These are phyloP conservation scores for Luffa aegyptiaca DNA, from an alignment of 306 rosid species.

Conservation along the genomic window DNA sequence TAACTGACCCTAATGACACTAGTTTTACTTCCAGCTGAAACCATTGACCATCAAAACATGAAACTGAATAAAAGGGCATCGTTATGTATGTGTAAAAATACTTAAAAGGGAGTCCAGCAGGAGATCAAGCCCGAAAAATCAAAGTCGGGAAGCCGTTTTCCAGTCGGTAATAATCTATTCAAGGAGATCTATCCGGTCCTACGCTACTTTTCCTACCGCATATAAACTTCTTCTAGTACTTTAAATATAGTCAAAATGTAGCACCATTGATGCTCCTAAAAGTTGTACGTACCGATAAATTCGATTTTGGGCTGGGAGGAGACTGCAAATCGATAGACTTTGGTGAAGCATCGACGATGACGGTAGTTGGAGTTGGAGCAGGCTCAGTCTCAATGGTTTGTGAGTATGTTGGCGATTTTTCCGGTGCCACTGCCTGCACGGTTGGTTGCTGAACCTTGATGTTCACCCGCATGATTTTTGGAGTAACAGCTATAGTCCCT, in stretches of 20 bases:
- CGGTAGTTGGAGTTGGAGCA: conserved; percentile 17
- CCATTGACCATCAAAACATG: neutral
- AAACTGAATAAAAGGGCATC: neutral
- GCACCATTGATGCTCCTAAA: neutral
- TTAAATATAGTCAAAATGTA: neutral
- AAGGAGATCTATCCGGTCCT: neutral
- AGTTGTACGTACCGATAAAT: conserved; percentile 36
- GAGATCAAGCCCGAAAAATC: neutral
- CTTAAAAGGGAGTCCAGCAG: neutral
- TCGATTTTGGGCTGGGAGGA: conserved; percentile 49
- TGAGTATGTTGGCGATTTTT: conserved; percentile 27
- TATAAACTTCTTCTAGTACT: neutral
- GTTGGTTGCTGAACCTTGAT: conserved; percentile 42
- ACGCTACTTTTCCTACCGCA: neutral
- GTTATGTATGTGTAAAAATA: neutral
- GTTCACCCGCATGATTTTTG: conserved; percentile 28
- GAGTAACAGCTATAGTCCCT: conserved; percentile 27
- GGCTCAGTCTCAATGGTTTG: conserved; percentile 32
- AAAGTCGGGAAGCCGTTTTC: neutral
- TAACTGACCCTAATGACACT: neutral
- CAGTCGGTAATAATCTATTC: neutral
- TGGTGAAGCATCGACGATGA: conserved; percentile 20
- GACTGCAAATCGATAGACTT: conserved; percentile 28
- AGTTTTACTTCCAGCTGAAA: neutral
- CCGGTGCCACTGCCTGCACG: conserved; percentile 27